phyloP scores from a whole-genome alignment of 78 protist genomes.

The Dictyostelium discoideum region DNA sequence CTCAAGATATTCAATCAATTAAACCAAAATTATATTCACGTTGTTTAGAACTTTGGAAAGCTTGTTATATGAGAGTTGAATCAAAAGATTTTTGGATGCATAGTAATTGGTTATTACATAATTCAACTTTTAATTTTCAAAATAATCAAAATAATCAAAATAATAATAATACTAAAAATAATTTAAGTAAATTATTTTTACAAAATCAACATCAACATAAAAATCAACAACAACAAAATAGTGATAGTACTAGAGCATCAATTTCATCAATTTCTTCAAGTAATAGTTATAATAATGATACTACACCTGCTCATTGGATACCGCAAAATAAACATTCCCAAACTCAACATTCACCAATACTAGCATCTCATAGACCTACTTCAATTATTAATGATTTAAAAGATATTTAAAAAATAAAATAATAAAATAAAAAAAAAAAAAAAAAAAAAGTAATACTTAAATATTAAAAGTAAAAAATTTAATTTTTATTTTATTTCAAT shows the following conservation, averaged over 20 bases:
- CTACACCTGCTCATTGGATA: neutral
- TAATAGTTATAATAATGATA: neutral
- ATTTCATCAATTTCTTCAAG: neutral
- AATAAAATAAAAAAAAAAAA: neutral
- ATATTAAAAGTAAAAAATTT: neutral
- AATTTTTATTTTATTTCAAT: neutral
- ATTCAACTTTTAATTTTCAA: neutral
- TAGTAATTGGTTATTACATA: conserved; percentile 36
- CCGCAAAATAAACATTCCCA: neutral
- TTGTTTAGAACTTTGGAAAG: conserved; percentile 56
- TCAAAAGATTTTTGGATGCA: conserved; percentile 5
- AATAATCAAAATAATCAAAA: neutral
- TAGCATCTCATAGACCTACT: conserved; percentile 21
- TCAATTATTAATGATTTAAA: neutral
- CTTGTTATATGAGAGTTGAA: conserved; percentile 32
- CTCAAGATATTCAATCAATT: conserved; percentile 1
- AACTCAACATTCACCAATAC: neutral
- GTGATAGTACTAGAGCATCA: neutral
- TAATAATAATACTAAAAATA: neutral
- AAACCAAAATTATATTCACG: conserved; percentile 44
- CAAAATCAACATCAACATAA: neutral
- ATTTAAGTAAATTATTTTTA: neutral
- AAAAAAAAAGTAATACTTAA: neutral
- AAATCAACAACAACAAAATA: neutral
- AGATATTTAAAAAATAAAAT: neutral